Evolutionary conservation across 2,329 filamentous ascomycete genomes (phyloP).

Genomic region (Aspergillus fumigatiaffinis): DNA sequence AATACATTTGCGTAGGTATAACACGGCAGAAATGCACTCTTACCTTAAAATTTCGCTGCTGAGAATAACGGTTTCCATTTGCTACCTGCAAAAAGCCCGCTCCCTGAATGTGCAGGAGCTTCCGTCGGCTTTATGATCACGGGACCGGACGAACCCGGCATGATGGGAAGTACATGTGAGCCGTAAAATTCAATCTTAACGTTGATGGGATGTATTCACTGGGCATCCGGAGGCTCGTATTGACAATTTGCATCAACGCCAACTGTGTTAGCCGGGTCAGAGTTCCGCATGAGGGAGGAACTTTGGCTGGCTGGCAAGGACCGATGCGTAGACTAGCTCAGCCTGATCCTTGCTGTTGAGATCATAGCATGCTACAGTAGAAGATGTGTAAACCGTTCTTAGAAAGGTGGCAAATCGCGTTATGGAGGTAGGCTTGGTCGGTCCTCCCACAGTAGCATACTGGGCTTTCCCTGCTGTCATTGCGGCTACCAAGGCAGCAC

Average conservation of each 20-base stretch:
- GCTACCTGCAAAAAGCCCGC: constrained; percentile 23
- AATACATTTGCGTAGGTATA: constrained; percentile 20
- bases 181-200: constrained; percentile 39
- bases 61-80: constrained; percentile 27
- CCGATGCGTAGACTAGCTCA: constrained; percentile 15
- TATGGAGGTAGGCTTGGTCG: constrained; percentile 19
- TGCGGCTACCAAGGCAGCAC: constrained; percentile 19
- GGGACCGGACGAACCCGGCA: constrained; percentile 35
- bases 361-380: constrained; percentile 21
- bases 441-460: constrained; percentile 15
- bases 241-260: background rate
- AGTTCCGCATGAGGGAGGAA: constrained; percentile 4
- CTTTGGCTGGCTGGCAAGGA: constrained; percentile 21
- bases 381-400: constrained; percentile 15
- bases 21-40: constrained; percentile 18
- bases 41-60: constrained; percentile 22
- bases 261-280: background rate
- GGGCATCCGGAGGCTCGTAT: background rate
- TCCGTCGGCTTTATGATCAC: constrained; percentile 36
- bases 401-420: constrained; percentile 28
- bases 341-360: constrained; percentile 24
- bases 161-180: constrained; percentile 35
- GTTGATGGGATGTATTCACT: constrained; percentile 20
- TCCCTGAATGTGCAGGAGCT: constrained; percentile 31
- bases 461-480: constrained; percentile 10